A percentile compares a stretch with the other conserved stretches of the same genome.
Conservation (phyloP, 495 filamentous ascomycete genomes). For the Cryomyces antarcticus region DNA sequence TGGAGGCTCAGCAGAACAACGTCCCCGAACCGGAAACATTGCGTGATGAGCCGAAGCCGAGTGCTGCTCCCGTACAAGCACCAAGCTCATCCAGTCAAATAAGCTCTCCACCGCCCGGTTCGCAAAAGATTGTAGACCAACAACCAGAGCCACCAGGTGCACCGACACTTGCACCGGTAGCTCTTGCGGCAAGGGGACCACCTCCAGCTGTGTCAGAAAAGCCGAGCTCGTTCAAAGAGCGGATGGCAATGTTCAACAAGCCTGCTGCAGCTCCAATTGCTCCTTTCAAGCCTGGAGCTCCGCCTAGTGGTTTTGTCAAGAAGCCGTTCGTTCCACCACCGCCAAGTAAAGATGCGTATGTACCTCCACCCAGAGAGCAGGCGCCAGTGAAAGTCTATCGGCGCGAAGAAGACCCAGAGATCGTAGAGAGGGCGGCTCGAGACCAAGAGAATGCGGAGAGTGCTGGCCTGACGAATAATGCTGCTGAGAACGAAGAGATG, state of each 20-base stretch:
- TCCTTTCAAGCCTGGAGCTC: conserved; percentile 52
- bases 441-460: conserved; percentile 33
- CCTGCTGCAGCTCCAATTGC: conserved; percentile 63
- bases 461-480: conserved; percentile 29
- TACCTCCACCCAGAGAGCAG: conserved; percentile 46
- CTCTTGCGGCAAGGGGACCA: conserved; percentile 18
- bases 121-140: not conserved
- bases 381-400: conserved; percentile 57
- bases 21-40: conserved; percentile 22
- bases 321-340: conserved; percentile 97
- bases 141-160: conserved; percentile 19
- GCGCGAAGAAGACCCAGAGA: conserved; percentile 74
- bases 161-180: conserved; percentile 22
- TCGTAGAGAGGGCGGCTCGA: conserved; percentile 37
- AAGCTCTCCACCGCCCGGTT: no score
- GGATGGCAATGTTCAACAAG: conserved; percentile 94
- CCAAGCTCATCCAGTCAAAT: no score
- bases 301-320: conserved; percentile 62
- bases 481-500: conserved; percentile 31
- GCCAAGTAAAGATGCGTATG: conserved; percentile 79
- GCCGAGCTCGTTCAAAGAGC: conserved; percentile 77
- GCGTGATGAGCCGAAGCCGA: conserved; percentile 16
- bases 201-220: conserved; percentile 62
- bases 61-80: no score
- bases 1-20: conserved; percentile 11